phyloP scores from a whole-genome alignment of 2,329 filamentous ascomycete genomes.

The Trichoderma sp. region DNA sequence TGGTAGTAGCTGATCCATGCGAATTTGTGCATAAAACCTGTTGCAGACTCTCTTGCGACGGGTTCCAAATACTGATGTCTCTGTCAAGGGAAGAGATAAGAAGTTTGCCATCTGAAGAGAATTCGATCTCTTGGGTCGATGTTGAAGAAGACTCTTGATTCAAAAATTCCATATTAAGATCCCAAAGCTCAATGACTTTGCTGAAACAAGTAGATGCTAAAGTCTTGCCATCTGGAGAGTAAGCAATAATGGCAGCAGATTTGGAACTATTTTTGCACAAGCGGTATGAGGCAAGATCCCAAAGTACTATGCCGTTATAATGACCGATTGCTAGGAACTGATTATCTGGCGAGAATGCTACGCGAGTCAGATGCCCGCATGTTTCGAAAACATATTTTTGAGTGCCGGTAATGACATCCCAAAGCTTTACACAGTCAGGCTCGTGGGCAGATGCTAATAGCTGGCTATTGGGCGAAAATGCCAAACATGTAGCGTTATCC shows the following conservation, averaged over 20 bases:
- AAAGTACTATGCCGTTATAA: rapidly evolving
- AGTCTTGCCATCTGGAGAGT: neutral
- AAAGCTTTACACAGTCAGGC: neutral
- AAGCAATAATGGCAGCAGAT: neutral
- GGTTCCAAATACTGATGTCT: neutral
- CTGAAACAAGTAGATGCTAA: neutral
- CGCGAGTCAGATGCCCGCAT: neutral
- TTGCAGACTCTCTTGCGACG: neutral
- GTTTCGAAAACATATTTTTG: neutral
- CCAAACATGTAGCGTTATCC: neutral
- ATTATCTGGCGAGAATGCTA: neutral
- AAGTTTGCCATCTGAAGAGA: neutral
- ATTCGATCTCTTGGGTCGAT: neutral
- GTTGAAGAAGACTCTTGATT: rapidly evolving
- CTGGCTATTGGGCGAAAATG: neutral
- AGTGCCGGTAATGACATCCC: neutral
- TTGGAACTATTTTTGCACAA: neutral
- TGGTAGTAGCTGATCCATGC: neutral
- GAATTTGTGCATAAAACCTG: no score
- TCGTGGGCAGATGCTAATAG: neutral
- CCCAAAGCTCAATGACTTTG: neutral
- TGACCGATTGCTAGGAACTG: neutral
- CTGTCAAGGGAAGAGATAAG: neutral
- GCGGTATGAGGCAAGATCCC: neutral
- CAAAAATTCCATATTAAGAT: neutral